Percentiles rank a stretch among this genome's conserved stretches.
phyloP scores from a whole-genome alignment of 2,329 filamentous ascomycete genomes.

The Colletotrichum brevisporum region DNA sequence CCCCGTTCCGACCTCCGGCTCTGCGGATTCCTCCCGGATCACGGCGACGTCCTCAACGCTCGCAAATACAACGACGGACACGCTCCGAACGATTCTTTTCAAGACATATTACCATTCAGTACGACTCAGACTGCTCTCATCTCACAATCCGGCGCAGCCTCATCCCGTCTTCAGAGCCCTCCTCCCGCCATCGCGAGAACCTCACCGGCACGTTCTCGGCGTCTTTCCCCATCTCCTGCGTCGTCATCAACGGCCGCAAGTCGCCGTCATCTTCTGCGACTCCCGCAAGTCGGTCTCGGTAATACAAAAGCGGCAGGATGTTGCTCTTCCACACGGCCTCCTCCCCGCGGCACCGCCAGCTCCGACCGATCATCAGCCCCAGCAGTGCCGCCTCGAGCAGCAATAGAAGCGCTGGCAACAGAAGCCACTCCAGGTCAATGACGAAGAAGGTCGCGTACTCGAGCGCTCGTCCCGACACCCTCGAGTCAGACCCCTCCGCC shows the following conservation, averaged over 20 bases:
- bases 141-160: background rate
- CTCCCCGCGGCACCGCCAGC: background rate
- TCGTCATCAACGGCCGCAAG: background rate
- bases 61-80: background rate
- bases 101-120: background rate
- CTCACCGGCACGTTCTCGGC: background rate
- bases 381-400: background rate
- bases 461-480: background rate
- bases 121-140: background rate
- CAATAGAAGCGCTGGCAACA: background rate
- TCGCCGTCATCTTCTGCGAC: rapidly evolving
- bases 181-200: background rate
- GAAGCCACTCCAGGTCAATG: background rate
- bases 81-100: background rate
- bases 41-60: too few species aligned
- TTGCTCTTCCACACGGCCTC: slow-evolving; percentile 6
- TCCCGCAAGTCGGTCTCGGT: background rate
- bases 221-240: background rate
- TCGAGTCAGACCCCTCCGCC: background rate
- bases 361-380: background rate
- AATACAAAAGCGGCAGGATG: background rate
- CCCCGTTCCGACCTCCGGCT: too few species aligned
- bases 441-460: background rate
- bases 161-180: background rate
- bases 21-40: too few species aligned